Evolutionary conservation across 352 stramenopile genomes (phyloP).

Genomic region (Phytophthora ramorum): DNA sequence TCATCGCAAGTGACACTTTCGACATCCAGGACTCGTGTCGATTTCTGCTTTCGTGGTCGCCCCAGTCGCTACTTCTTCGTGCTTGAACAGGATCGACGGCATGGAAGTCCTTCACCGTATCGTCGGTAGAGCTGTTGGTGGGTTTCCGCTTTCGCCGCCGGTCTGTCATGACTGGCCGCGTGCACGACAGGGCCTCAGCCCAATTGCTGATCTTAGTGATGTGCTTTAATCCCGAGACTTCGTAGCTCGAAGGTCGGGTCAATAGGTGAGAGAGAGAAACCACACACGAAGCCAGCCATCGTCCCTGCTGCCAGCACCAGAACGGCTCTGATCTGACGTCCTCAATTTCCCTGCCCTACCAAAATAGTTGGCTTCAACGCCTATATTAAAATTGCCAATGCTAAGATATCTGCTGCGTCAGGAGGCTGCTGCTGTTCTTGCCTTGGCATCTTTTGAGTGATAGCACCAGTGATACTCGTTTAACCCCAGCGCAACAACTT

Average conservation of each 20-base stretch:
- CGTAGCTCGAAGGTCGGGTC: not conserved
- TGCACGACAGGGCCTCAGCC: conserved; percentile 8
- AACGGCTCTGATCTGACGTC: conserved; percentile 24
- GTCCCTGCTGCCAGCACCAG: conserved; percentile 4
- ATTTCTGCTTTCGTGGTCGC: conserved; percentile 21
- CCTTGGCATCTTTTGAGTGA: not conserved
- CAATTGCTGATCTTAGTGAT: conserved; percentile 1
- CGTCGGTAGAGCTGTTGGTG: conserved; percentile 32
- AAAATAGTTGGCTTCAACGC: conserved; percentile 16
- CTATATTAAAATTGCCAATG: not conserved
- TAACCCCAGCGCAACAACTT: not conserved
- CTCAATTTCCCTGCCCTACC: conserved; percentile 3
- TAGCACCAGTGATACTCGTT: not conserved
- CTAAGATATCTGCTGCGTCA: not conserved
- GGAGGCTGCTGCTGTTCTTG: not conserved
- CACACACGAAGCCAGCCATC: not conserved
- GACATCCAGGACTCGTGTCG: conserved; percentile 72
- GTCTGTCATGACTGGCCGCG: conserved; percentile 40
- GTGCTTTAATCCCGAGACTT: conserved; percentile 16
- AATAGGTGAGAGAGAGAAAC: conserved; percentile 7
- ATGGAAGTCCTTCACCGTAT: conserved; percentile 46
- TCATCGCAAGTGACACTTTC: conserved; percentile 70
- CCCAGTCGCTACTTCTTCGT: conserved; percentile 35
- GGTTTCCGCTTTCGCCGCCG: conserved; percentile 46
- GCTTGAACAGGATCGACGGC: conserved; percentile 24